Percentiles rank a stretch among this genome's conserved stretches.
These are phyloP conservation scores for Saccharomycopsis hybrid DNA, from an alignment of 1,139 yeast genomes.

Conservation along the genomic window DNA sequence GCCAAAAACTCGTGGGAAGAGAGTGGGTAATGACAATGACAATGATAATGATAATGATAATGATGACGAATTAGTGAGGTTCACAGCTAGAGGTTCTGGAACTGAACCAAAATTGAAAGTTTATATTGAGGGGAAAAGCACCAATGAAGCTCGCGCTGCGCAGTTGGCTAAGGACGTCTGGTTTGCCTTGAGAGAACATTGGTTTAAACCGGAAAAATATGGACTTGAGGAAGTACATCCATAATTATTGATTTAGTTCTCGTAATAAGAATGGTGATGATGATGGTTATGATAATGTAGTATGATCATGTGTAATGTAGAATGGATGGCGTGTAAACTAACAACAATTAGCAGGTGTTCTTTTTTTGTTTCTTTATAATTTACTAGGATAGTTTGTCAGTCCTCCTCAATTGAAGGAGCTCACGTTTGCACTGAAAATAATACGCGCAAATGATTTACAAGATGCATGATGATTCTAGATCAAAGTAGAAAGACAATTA, in stretches of 20 bases:
- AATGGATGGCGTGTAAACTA: too few species aligned
- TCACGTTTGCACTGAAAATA: too few species aligned
- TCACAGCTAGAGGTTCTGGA: conserved; percentile 91
- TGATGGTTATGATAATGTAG: too few species aligned
- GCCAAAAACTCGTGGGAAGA: conserved; percentile 26
- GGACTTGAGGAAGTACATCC: conserved; percentile 26
- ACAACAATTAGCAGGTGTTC: too few species aligned
- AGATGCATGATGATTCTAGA: too few species aligned
- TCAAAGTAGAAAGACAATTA: too few species aligned
- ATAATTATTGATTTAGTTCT: not conserved
- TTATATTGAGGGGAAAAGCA: conserved; percentile 72
- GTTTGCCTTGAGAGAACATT: conserved; percentile 46
- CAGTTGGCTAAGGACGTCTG: conserved; percentile 60
- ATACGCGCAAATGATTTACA: too few species aligned
- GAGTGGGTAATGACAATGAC: conserved; percentile 20
- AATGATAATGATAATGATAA: conserved; percentile 15
- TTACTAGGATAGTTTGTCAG: too few species aligned
- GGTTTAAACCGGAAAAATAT: conserved; percentile 41
- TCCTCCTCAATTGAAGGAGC: too few species aligned
- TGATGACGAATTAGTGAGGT: conserved; percentile 42
- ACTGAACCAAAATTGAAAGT: conserved; percentile 94
- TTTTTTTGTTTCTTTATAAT: too few species aligned
- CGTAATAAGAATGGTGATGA: too few species aligned
- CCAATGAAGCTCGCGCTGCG: conserved; percentile 39
- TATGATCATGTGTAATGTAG: too few species aligned